Percentiles rank a stretch among this genome's conserved stretches.
phyloP scores from a whole-genome alignment of 23 red algal species.

The Chondrus crispus region DNA sequence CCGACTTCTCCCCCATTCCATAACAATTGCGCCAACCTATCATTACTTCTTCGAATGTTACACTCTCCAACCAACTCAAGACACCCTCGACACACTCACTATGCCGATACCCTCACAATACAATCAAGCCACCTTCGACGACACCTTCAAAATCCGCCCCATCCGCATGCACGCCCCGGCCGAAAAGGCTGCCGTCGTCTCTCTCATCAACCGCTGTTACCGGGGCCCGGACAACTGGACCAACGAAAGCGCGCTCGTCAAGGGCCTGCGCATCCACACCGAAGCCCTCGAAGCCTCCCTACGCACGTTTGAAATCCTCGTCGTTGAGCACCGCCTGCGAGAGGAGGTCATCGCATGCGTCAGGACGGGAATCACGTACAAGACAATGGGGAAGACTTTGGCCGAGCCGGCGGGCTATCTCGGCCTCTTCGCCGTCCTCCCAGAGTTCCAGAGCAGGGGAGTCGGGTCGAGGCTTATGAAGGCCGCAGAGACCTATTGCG shows the following conservation, averaged over 20 bases:
- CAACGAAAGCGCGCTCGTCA: constrained; percentile 34
- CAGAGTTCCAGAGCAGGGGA: constrained; percentile 51
- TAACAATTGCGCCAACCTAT: no score
- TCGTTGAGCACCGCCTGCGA: neutral
- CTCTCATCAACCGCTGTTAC: constrained; percentile 64
- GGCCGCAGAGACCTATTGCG: constrained; percentile 29
- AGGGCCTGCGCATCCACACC: constrained; percentile 15
- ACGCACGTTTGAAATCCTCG: neutral
- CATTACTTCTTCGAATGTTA: no score
- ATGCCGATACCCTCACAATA: no score
- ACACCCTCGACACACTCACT: no score
- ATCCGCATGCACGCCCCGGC: no score
- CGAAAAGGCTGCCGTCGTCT: constrained; percentile 16
- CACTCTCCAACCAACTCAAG: no score
- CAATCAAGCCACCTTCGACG: no score
- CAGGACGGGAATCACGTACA: constrained; percentile 21
- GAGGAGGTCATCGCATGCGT: constrained; percentile 49
- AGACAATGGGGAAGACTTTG: constrained; percentile 31
- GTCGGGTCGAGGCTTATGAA: constrained; percentile 41
- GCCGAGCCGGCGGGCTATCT: constrained; percentile 41
- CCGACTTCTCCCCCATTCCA: no score
- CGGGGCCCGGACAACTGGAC: constrained; percentile 50
- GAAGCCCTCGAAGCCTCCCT: constrained; percentile 16
- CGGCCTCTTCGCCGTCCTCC: constrained; percentile 50
- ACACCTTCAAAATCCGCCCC: no score